A percentile compares a stretch with the other conserved stretches of the same genome.
These are phyloP conservation scores for Vitis riparia DNA, from an alignment of 164 flowering plant species.

Conservation along the genomic window DNA sequence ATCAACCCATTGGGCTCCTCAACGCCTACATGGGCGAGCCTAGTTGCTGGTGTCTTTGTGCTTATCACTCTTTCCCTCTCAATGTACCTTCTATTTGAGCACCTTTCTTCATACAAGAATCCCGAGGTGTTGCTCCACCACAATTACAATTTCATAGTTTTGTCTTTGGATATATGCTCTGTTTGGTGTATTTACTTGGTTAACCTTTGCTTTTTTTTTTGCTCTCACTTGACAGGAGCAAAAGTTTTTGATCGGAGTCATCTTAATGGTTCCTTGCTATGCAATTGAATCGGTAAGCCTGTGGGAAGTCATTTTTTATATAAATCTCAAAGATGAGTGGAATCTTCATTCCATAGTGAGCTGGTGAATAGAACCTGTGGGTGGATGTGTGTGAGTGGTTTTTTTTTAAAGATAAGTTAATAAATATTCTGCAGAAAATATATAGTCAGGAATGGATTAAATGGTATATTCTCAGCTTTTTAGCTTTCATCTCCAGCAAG, in stretches of 20 bases:
- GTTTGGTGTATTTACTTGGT: background rate
- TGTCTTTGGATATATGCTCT: background rate
- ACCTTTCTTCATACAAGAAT: slow-evolving; percentile 72
- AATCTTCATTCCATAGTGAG: too few species aligned
- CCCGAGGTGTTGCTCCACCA: slow-evolving; percentile 55
- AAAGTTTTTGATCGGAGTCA: slow-evolving; percentile 88
- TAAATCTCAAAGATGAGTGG: too few species aligned
- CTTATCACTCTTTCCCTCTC: slow-evolving; percentile 57
- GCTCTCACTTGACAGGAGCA: slow-evolving; percentile 64
- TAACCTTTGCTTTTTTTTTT: background rate
- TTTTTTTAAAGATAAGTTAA: too few species aligned
- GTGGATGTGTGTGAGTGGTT: too few species aligned
- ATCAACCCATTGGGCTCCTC: slow-evolving; percentile 18
- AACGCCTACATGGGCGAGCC: slow-evolving; percentile 61
- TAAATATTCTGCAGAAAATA: too few species aligned
- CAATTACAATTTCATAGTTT: background rate
- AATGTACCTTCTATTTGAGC: slow-evolving; percentile 65
- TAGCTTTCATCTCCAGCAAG: too few species aligned
- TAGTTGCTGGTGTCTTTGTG: slow-evolving; percentile 50
- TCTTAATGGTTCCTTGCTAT: slow-evolving; percentile 96
- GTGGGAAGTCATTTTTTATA: background rate
- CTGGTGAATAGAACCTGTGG: too few species aligned
- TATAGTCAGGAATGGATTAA: too few species aligned
- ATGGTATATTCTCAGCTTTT: too few species aligned
- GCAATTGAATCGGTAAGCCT: slow-evolving; percentile 83